phyloP scores from a whole-genome alignment of 2,329 filamentous ascomycete species.

The Pyrenochaeta sp. region DNA sequence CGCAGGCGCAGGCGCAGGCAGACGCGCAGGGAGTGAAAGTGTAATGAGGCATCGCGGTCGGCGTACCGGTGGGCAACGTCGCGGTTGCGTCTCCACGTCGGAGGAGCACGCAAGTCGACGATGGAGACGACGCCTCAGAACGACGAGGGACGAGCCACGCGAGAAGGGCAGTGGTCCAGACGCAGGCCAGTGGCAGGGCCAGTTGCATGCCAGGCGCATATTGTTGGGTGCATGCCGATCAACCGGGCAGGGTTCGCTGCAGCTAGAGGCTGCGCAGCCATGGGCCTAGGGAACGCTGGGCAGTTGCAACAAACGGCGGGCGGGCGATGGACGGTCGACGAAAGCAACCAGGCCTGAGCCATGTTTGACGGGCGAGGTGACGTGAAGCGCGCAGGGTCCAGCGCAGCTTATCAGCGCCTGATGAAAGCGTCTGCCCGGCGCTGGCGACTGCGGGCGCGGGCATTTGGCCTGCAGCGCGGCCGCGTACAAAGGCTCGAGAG shows the following conservation, averaged over 20 bases:
- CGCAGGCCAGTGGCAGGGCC: too few species aligned
- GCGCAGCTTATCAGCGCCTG: background rate
- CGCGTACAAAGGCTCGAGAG: too few species aligned
- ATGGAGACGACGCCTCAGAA: constrained; percentile 1
- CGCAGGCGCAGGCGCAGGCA: too few species aligned
- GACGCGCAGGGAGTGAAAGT: too few species aligned
- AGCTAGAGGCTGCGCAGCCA: constrained; percentile 12
- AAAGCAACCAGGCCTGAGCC: background rate
- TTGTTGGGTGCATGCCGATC: constrained; percentile 28
- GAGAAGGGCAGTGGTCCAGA: constrained; percentile 20
- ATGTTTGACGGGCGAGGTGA: constrained; percentile 3
- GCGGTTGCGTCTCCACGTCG: background rate
- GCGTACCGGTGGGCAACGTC: too few species aligned
- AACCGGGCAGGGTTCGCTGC: constrained; percentile 15
- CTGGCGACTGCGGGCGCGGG: too few species aligned
- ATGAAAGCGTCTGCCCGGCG: constrained; percentile 6
- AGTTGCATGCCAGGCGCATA: constrained; percentile 10
- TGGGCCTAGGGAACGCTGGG: too few species aligned
- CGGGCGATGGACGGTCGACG: constrained; percentile 13
- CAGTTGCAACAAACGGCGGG: too few species aligned
- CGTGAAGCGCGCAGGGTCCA: constrained; percentile 6
- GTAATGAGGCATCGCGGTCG: too few species aligned
- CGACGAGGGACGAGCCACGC: constrained; percentile 6
- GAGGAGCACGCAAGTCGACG: constrained; percentile 6
- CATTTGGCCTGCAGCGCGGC: too few species aligned